phyloP scores from a whole-genome alignment of 306 rosid genomes.

The Prunus campanulata region DNA sequence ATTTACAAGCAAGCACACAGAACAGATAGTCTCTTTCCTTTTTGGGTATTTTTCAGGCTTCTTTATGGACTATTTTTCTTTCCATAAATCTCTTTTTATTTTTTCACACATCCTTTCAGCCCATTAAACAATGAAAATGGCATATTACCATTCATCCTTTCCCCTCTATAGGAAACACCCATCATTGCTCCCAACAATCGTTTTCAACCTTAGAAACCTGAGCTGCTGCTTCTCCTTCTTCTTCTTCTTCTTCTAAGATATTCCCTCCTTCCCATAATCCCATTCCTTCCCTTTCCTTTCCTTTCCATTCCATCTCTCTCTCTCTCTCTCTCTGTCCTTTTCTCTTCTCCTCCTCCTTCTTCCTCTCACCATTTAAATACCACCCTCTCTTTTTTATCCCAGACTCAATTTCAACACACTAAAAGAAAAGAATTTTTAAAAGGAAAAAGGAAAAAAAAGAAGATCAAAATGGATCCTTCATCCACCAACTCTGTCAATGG shows the following conservation, averaged over 20 bases:
- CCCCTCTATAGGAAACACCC: conserved; percentile 99
- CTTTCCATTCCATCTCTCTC: conserved; percentile 35
- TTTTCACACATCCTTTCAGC: conserved; percentile 39
- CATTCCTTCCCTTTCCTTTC: background rate
- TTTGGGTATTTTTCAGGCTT: conserved; percentile 9
- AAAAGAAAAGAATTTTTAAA: background rate
- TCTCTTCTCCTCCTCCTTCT: conserved; percentile 24
- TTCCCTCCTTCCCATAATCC: conserved; percentile 46
- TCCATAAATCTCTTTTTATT: background rate
- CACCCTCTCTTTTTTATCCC: conserved; percentile 17
- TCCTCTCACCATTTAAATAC: conserved; percentile 60
- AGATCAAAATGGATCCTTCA: conserved; percentile 70
- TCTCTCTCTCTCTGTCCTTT: conserved; percentile 6
- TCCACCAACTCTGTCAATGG: conserved; percentile 96
- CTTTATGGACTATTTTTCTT: background rate
- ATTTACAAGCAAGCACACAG: conserved; percentile 1
- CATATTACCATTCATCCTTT: conserved; percentile 95
- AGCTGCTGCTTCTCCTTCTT: conserved; percentile 43
- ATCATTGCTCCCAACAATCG: conserved; percentile 99
- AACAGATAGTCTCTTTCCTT: conserved; percentile 1
- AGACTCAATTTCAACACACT: conserved; percentile 1
- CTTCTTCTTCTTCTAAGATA: conserved; percentile 34
- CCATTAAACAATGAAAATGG: conserved; percentile 94
- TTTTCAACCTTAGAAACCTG: conserved; percentile 96
- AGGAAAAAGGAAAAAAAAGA: background rate